Evolutionary conservation across 768 basidiomycete genomes (phyloP).

Genomic region (Calocybe cyanea): DNA sequence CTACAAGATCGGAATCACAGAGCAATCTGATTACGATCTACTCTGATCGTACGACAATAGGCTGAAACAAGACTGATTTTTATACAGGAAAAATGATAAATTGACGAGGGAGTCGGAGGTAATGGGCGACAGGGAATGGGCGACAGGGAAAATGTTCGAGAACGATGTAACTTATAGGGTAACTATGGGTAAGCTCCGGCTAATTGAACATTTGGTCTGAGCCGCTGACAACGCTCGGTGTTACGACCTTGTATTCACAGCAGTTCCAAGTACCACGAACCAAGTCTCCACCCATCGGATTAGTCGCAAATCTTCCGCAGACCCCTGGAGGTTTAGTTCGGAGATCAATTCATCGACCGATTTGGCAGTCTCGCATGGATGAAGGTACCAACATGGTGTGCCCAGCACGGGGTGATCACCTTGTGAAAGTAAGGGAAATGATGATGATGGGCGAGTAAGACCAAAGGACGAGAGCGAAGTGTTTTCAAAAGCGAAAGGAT

Average conservation of each 20-base stretch:
- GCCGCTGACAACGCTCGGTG: neutral
- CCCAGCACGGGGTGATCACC: slow-evolving; percentile 82
- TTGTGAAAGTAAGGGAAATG: slow-evolving; percentile 79
- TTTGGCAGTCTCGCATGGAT: slow-evolving; percentile 75
- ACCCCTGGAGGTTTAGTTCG: slow-evolving; percentile 34
- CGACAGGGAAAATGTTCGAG: too few species aligned
- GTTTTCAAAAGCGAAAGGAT: slow-evolving; percentile 37
- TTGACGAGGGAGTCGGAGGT: slow-evolving; percentile 4
- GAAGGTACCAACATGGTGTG: slow-evolving; percentile 78
- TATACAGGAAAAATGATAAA: neutral
- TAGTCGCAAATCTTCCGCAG: slow-evolving; percentile 26
- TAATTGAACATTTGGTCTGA: slow-evolving; percentile 17
- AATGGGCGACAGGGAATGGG: too few species aligned
- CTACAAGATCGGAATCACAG: slow-evolving; percentile 17
- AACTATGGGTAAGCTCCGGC: slow-evolving; percentile 14
- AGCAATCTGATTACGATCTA: slow-evolving; percentile 19
- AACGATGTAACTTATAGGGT: slow-evolving; percentile 4
- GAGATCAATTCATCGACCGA: slow-evolving; percentile 67
- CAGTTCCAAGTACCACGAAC: slow-evolving; percentile 70
- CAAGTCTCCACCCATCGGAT: slow-evolving; percentile 67
- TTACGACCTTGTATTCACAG: slow-evolving; percentile 47
- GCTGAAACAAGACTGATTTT: slow-evolving; percentile 5
- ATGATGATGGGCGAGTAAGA: slow-evolving; percentile 42
- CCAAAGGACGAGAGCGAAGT: slow-evolving; percentile 50
- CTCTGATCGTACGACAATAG: slow-evolving; percentile 38